Conservation (phyloP, 1,284 basidiomycete species). For the Earliella scabrosa region DNA sequence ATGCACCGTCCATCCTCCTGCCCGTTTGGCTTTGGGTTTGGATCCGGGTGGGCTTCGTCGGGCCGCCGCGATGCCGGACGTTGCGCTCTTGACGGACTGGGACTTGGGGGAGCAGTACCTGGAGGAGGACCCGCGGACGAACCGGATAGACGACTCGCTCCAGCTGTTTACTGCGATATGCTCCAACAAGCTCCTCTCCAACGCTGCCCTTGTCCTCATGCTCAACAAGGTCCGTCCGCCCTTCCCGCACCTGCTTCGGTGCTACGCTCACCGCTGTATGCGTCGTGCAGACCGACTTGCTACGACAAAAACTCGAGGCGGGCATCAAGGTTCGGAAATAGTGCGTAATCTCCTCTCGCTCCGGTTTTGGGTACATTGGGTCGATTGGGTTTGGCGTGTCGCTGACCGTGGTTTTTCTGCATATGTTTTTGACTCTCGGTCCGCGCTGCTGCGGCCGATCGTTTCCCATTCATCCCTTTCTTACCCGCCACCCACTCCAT, state of each 20-base stretch:
- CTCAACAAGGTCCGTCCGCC: conserved; percentile 66
- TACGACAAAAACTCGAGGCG: conserved; percentile 65
- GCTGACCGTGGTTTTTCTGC: not conserved
- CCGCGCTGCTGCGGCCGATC: conserved; percentile 20
- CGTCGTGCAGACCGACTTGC: conserved; percentile 59
- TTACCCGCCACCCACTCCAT: not conserved
- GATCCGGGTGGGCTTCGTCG: no score
- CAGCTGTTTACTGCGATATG: conserved; percentile 77
- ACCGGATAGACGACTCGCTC: conserved; percentile 80
- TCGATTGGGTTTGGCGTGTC: not conserved
- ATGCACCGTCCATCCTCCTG: not conserved
- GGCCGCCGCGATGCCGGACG: no score
- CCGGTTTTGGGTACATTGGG: no score
- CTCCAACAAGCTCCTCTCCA: conserved; percentile 72
- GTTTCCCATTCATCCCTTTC: not conserved
- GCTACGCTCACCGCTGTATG: not conserved
- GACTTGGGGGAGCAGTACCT: conserved; percentile 57
- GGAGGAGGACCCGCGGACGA: conserved; percentile 77
- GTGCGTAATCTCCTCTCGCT: conserved; percentile 43
- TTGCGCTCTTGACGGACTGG: conserved; percentile 14
- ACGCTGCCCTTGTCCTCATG: conserved; percentile 73
- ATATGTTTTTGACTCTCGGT: not conserved
- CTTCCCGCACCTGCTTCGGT: not conserved
- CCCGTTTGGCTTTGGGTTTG: not conserved
- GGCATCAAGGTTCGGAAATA: conserved; percentile 73